Percentiles rank a stretch among this genome's conserved stretches.
Evolutionary conservation across 2,329 filamentous ascomycete genomes (phyloP).

Genomic region (Myriosclerotinia duriaeana): DNA sequence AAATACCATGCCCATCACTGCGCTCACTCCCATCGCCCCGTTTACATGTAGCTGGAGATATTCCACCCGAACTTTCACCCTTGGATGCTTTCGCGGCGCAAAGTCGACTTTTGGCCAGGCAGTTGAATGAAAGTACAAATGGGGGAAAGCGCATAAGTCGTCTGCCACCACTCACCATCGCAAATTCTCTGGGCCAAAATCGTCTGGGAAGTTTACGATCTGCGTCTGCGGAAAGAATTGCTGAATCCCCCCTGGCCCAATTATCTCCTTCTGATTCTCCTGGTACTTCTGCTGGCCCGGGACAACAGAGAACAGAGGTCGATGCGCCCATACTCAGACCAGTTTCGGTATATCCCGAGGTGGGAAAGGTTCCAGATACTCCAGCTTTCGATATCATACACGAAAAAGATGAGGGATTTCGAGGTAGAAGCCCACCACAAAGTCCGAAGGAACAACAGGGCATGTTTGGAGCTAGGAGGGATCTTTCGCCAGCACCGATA

Average conservation of each 20-base stretch:
- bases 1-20: slow-evolving; percentile 31
- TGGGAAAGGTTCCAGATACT: slow-evolving; percentile 51
- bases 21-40: slow-evolving; percentile 58
- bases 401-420: slow-evolving; percentile 28
- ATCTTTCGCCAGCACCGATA: slow-evolving; percentile 53
- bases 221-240: slow-evolving; percentile 58
- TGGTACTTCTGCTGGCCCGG: slow-evolving; percentile 35
- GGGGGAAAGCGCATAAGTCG: slow-evolving; percentile 79
- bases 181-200: slow-evolving; percentile 75
- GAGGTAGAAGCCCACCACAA: neutral
- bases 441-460: slow-evolving; percentile 21
- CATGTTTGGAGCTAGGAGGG: slow-evolving; percentile 54
- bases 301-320: slow-evolving; percentile 55
- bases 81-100: slow-evolving; percentile 94
- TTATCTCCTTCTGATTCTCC: slow-evolving; percentile 36
- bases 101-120: slow-evolving; percentile 80
- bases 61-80: slow-evolving; percentile 87
- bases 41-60: slow-evolving; percentile 73
- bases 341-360: slow-evolving; percentile 70
- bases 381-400: slow-evolving; percentile 29
- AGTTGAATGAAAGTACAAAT: slow-evolving; percentile 76
- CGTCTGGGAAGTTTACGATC: slow-evolving; percentile 81
- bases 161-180: slow-evolving; percentile 77
- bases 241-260: slow-evolving; percentile 29
- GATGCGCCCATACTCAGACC: slow-evolving; percentile 58